Evolutionary conservation across 176 grass and related monocot species (phyloP).

Genomic region (Poa pratensis): DNA sequence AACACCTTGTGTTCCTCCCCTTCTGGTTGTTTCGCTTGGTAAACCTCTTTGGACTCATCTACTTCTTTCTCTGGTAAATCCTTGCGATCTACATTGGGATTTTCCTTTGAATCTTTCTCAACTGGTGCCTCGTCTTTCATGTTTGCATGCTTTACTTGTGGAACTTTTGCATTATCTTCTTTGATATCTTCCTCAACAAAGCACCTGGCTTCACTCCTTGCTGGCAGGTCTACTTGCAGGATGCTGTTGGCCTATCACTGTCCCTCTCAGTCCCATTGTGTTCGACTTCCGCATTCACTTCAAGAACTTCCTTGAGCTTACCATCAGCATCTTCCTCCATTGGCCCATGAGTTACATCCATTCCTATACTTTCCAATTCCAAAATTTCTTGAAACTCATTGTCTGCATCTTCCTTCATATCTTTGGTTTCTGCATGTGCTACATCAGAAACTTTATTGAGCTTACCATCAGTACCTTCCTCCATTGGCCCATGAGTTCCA

Average conservation of each 20-base stretch:
- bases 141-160: conserved; percentile 20
- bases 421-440: background rate
- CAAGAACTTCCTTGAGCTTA: conserved; percentile 24
- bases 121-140: conserved; percentile 7
- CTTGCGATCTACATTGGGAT: conserved; percentile 13
- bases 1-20: background rate
- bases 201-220: conserved; percentile 6
- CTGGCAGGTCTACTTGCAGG: conserved; percentile 20
- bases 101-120: conserved; percentile 31
- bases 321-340: conserved; percentile 31
- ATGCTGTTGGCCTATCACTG: background rate
- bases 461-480: conserved; percentile 33
- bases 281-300: conserved; percentile 27
- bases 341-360: conserved; percentile 7
- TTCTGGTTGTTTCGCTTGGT: conserved; percentile 23
- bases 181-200: conserved; percentile 29
- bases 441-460: conserved; percentile 15
- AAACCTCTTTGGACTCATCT: conserved; percentile 16
- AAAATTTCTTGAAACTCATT: conserved; percentile 6
- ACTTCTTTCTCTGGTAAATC: conserved; percentile 21
- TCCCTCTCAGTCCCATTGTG: conserved; percentile 1
- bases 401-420: background rate
- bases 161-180: conserved; percentile 24
- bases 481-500: conserved; percentile 19
- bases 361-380: conserved; percentile 33